Percentiles rank a stretch among this genome's conserved stretches.
These are phyloP conservation scores for Lippia alba DNA, from an alignment of 305 asterid species.

Conservation along the genomic window DNA sequence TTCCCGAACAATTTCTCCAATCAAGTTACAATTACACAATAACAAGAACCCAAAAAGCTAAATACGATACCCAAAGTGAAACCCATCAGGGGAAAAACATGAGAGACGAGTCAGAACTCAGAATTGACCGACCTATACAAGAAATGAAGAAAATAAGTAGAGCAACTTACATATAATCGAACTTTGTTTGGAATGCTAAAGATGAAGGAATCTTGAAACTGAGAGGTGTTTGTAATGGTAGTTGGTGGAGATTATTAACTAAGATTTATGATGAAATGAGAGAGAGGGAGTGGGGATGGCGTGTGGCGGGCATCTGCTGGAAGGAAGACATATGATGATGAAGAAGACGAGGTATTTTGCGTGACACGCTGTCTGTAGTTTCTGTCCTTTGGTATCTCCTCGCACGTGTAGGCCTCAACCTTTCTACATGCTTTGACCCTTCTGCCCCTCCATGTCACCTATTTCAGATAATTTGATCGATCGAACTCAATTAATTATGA, in stretches of 20 bases:
- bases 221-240: not conserved
- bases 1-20: not conserved
- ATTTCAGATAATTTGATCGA: too few relatives aligned
- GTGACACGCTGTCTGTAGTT: conserved; percentile 39
- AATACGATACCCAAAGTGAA: conserved; percentile 1
- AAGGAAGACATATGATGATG: conserved; percentile 20
- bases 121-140: not conserved
- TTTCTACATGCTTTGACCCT: conserved; percentile 37
- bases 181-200: not conserved
- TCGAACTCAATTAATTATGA: too few relatives aligned
- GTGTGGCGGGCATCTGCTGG: conserved; percentile 49
- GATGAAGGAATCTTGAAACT: conserved; percentile 12
- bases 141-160: not conserved
- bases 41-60: not conserved
- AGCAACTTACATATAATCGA: conserved; percentile 19
- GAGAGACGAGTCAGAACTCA: not conserved
- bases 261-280: not conserved
- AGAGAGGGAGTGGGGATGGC: conserved; percentile 31
- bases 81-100: conserved; percentile 11
- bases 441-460: not conserved
- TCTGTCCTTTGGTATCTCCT: conserved; percentile 27
- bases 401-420: conserved; percentile 33
- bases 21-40: not conserved
- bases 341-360: conserved; percentile 26
- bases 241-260: not conserved